These are phyloP conservation scores for Cladosporium sp. DNA, from an alignment of 2,329 filamentous ascomycete species.

Conservation along the genomic window DNA sequence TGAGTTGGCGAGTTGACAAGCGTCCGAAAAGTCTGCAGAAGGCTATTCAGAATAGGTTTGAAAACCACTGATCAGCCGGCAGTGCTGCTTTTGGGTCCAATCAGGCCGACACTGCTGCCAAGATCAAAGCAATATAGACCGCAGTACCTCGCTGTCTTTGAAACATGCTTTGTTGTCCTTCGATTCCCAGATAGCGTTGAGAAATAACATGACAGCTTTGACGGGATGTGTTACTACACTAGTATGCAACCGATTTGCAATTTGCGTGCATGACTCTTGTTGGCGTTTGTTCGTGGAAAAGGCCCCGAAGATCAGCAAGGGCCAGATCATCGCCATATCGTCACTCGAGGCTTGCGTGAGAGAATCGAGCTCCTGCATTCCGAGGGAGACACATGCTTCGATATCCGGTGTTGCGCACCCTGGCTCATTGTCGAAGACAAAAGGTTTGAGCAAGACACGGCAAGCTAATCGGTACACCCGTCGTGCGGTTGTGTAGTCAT, in stretches of 20 bases:
- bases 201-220: background rate
- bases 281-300: background rate
- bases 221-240: background rate
- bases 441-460: background rate
- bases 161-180: background rate
- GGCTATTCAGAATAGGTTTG: background rate
- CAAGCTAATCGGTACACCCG: background rate
- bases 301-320: background rate
- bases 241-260: background rate
- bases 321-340: background rate
- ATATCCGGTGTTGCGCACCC: background rate
- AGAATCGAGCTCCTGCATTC: background rate
- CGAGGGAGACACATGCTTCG: background rate
- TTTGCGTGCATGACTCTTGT: background rate
- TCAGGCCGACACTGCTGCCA: too few species aligned
- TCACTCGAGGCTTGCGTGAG: background rate
- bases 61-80: too few species aligned
- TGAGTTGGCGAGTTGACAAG: background rate
- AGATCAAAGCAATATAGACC: slow-evolving; percentile 3
- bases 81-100: too few species aligned
- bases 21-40: background rate
- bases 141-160: background rate
- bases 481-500: background rate
- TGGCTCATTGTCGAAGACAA: background rate
- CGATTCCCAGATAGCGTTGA: background rate